Base-by-base conservation (phyloP, 192 early-diverging fungal species). In the Linderina pennispora region DNA sequence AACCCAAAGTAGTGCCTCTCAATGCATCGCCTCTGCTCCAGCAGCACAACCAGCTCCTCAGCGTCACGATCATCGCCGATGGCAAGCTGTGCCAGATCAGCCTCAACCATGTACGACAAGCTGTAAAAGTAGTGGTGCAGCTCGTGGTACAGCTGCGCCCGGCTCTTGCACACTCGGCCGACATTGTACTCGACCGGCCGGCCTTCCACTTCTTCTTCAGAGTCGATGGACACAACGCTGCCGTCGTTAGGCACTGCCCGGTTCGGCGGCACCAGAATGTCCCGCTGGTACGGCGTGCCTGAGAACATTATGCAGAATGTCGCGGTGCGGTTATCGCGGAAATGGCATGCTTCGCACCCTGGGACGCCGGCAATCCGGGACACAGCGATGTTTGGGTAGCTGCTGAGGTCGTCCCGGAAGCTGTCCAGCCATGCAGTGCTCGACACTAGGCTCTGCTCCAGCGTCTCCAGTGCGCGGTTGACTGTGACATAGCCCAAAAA, bases 281-380 rank as follows among this genome's bases (percentile, higher is more conserved):
- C 22, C 16, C 61, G 55, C 10, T 49, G 43, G 28, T 71, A 71
- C 6, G 61, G 48, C 0, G 43, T 45, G 19, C 67, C 67, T 1
- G 45, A 51, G 2, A 71, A 42, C 3, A 44, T 40, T 11, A 71
- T 48, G 21, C 49, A 48, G 18, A 64, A 62, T 2, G 67, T 64
- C 3, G 67, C 67, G 19, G 61, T 71, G 11, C 67, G 55, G 16
- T 64, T 63, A 20, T 48, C 31, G 16, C 45, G 61, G 23, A 71
- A 71, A 26, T 57, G 60, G 9, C 67, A 71, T 5, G 67, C 67
- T 13, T 71, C 56, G 41, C 67, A 71, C 23, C 67, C 67, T 8
- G 48, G 60, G 10, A 51, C 31, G 5, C 47, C 50, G 2, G 16
- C 1, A 22, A 71, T 71, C 13, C 22, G 16, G 0, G 25, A 9